Conservation (phyloP, 768 basidiomycete genomes). For the Agaricus subrufescens region DNA sequence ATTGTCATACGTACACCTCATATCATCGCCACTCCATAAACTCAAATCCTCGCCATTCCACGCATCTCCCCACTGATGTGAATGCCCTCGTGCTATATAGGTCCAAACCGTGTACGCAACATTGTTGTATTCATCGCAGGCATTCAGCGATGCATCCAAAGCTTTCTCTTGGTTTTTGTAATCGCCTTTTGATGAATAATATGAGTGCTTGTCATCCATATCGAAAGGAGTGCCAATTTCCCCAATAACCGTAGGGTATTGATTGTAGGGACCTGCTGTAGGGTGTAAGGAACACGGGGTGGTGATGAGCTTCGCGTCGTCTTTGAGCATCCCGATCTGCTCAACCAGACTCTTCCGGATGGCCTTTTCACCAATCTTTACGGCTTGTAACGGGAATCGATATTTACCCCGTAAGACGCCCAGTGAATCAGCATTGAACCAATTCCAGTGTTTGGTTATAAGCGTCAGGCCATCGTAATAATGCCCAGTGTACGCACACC, state of each 20-base stretch:
- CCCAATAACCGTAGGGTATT: conserved; percentile 88
- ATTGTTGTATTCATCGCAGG: conserved; percentile 68
- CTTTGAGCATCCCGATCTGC: conserved; percentile 76
- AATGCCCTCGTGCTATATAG: conserved; percentile 72
- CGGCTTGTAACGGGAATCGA: conserved; percentile 57
- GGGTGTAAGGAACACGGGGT: neutral
- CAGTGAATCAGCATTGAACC: conserved; percentile 93
- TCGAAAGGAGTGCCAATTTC: conserved; percentile 96
- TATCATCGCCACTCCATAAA: conserved; percentile 79
- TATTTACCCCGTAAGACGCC: conserved; percentile 89
- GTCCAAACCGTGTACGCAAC: conserved; percentile 87
- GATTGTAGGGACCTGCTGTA: neutral
- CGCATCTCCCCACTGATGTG: conserved; percentile 88
- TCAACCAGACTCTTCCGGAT: conserved; percentile 80
- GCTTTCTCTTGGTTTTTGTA: conserved; percentile 76
- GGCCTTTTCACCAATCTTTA: conserved; percentile 76
- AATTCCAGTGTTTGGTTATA: conserved; percentile 89
- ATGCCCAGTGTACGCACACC: conserved; percentile 72
- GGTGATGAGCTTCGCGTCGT: conserved; percentile 64
- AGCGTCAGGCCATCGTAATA: conserved; percentile 96
- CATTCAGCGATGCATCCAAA: conserved; percentile 81
- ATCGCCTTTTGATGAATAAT: conserved; percentile 61
- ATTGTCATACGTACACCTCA: conserved; percentile 17
- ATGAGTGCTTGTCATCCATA: conserved; percentile 83
- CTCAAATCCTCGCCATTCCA: conserved; percentile 98